Conservation (phyloP, 2,329 filamentous ascomycete species). For the Pseudohalonectria lignicola region DNA sequence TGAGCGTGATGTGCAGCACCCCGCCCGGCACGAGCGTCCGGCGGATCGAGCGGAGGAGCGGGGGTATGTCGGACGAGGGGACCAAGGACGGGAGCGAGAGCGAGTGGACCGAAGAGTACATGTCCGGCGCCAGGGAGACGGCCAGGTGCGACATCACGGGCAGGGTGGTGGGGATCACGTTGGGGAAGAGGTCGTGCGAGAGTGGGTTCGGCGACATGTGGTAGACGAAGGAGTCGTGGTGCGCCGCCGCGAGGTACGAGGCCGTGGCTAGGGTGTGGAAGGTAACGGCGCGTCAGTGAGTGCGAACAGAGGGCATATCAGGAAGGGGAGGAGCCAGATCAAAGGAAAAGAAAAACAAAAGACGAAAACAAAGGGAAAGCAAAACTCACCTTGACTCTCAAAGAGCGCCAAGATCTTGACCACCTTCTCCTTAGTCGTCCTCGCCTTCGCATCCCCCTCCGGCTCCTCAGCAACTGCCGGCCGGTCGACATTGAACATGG, state of each 20-base stretch:
- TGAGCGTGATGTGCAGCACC: slow-evolving; percentile 45
- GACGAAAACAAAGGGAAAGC: not conserved
- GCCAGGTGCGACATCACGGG: slow-evolving; percentile 23
- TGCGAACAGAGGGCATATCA: no score
- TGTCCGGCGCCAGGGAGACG: slow-evolving; percentile 25
- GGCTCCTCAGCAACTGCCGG: slow-evolving; percentile 9
- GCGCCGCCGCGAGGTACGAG: slow-evolving; percentile 34
- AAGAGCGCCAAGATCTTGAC: slow-evolving; percentile 35
- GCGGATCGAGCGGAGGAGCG: slow-evolving; percentile 43
- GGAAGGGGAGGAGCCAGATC: no score
- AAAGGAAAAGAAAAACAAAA: slow-evolving; percentile 9
- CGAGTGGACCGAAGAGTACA: slow-evolving; percentile 39
- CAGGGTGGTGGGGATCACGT: slow-evolving; percentile 26
- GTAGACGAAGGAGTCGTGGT: slow-evolving; percentile 27
- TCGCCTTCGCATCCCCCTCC: no score
- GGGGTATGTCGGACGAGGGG: slow-evolving; percentile 43
- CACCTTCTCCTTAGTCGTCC: slow-evolving; percentile 3
- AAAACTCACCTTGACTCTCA: slow-evolving; percentile 33
- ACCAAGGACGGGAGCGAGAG: slow-evolving; percentile 46
- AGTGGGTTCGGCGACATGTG: slow-evolving; percentile 34
- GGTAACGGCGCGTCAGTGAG: slow-evolving; percentile 1
- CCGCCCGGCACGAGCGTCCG: slow-evolving; percentile 44
- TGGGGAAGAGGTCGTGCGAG: slow-evolving; percentile 23
- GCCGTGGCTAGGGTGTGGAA: slow-evolving; percentile 26
- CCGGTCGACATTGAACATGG: slow-evolving; percentile 35